Percentiles rank a stretch among this genome's conserved stretches.
phyloP scores from a whole-genome alignment of 2,329 filamentous ascomycete genomes.

The Colletotrichum theobromicola region DNA sequence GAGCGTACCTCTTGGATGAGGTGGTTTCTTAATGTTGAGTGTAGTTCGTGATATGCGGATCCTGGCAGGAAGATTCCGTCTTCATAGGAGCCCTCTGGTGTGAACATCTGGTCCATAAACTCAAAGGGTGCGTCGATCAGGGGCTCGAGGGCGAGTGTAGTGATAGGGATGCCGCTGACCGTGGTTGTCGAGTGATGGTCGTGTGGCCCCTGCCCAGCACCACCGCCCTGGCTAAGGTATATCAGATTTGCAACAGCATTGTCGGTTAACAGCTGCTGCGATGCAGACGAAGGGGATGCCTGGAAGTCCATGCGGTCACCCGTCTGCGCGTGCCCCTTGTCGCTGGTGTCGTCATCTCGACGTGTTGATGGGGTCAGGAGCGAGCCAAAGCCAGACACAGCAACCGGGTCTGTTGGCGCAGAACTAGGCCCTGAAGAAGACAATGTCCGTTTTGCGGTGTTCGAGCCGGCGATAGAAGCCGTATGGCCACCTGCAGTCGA shows the following conservation, averaged over 20 bases:
- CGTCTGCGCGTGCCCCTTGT: not conserved
- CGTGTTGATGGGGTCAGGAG: not conserved
- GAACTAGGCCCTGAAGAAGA: not conserved
- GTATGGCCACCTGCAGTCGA: slow-evolving; percentile 4
- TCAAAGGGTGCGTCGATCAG: slow-evolving; percentile 17
- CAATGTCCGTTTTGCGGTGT: not conserved
- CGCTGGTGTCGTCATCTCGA: not conserved
- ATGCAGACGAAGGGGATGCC: slow-evolving; percentile 26
- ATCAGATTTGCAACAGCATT: slow-evolving; percentile 40
- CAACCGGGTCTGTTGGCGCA: not conserved
- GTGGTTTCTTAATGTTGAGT: slow-evolving; percentile 48
- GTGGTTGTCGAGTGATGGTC: not conserved
- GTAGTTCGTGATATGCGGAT: slow-evolving; percentile 50
- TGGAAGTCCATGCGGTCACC: not conserved
- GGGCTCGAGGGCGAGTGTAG: slow-evolving; percentile 10
- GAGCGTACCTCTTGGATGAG: slow-evolving; percentile 49
- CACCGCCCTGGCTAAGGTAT: slow-evolving; percentile 35
- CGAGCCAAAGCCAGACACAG: not conserved
- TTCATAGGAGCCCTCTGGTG: slow-evolving; percentile 35
- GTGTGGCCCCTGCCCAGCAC: slow-evolving; percentile 1
- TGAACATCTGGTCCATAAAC: slow-evolving; percentile 31
- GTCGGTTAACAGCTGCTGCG: slow-evolving; percentile 32
- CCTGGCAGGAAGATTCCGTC: slow-evolving; percentile 52
- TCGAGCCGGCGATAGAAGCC: not conserved
- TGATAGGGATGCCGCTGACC: not conserved